These are phyloP conservation scores for Leucosporidium creatinivorum DNA, from an alignment of 768 basidiomycete genomes.

Conservation along the genomic window DNA sequence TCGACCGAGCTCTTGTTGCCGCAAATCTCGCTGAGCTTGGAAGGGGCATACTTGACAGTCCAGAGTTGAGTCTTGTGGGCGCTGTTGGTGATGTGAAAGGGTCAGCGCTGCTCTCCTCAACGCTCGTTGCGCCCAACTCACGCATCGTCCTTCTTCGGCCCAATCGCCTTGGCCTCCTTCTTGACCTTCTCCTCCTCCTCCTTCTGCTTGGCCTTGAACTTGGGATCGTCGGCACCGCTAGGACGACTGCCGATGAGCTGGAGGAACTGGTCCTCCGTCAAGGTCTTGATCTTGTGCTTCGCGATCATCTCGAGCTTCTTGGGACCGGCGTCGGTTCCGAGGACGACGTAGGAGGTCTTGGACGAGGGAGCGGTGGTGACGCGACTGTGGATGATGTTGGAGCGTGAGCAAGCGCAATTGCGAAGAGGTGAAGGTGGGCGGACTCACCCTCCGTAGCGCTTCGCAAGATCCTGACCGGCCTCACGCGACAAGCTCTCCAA, in stretches of 20 bases:
- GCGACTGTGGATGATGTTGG: constrained; percentile 50
- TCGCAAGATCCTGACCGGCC: constrained; percentile 76
- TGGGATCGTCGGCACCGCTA: constrained; percentile 61
- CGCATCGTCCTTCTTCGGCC: constrained; percentile 39
- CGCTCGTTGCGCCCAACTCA: background rate
- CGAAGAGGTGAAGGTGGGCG: background rate
- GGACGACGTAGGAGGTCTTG: constrained; percentile 79
- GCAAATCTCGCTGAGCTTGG: constrained; percentile 77
- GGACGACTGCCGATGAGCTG: constrained; percentile 68
- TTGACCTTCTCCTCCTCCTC: constrained; percentile 72
- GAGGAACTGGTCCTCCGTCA: constrained; percentile 82
- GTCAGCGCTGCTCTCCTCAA: background rate
- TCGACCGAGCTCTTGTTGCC: constrained; percentile 91
- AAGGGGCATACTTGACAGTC: constrained; percentile 93
- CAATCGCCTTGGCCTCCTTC: constrained; percentile 68
- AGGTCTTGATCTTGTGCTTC: constrained; percentile 64
- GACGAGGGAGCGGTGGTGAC: constrained; percentile 81
- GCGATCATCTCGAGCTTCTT: constrained; percentile 80
- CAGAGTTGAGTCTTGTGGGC: constrained; percentile 57
- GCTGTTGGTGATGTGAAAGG: constrained; percentile 15
- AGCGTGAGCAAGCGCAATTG: constrained; percentile 1
- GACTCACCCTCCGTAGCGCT: constrained; percentile 83
- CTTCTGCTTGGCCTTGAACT: constrained; percentile 69
- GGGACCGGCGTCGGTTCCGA: constrained; percentile 81
- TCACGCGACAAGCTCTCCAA: constrained; percentile 77